Evolutionary conservation across 2,329 filamentous ascomycete species (phyloP).

Genomic region (Fusarium newnesense): DNA sequence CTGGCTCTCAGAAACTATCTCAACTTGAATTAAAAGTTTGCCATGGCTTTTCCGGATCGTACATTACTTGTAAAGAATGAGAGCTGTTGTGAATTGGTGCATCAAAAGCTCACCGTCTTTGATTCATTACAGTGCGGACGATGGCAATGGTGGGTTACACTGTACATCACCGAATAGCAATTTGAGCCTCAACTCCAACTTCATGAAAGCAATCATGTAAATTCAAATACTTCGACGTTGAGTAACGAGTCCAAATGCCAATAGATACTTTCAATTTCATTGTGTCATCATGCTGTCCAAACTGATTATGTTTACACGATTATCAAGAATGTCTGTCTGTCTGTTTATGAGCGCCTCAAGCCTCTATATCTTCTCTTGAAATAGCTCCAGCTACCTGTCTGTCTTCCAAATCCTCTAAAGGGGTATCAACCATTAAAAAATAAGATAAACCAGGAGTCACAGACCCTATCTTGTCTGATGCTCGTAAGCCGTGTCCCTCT

Average conservation of each 20-base stretch:
- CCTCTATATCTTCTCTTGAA: slow-evolving; percentile 1
- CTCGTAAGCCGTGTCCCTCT: slow-evolving; percentile 19
- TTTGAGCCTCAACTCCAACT: neutral
- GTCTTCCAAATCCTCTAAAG: slow-evolving; percentile 26
- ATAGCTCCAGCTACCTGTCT: slow-evolving; percentile 9
- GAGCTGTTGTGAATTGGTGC: neutral
- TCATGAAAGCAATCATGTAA: neutral
- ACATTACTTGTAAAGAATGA: neutral
- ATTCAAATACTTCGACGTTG: neutral
- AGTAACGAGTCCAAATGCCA: neutral
- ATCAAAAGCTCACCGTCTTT: neutral
- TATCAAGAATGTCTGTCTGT: neutral
- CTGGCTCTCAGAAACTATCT: neutral
- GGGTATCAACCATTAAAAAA: slow-evolving; percentile 43
- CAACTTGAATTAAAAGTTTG: neutral
- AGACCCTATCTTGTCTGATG: slow-evolving; percentile 14
- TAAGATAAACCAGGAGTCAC: slow-evolving; percentile 29
- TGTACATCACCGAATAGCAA: neutral
- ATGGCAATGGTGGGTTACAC: neutral
- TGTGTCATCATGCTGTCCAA: neutral
- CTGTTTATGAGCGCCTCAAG: slow-evolving; percentile 4
- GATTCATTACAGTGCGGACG: neutral
- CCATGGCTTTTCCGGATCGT: neutral
- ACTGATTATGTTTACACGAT: slow-evolving; percentile 22
- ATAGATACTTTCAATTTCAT: neutral